A percentile compares a stretch with the other conserved stretches of the same genome.
phyloP scores from a whole-genome alignment of 495 filamentous ascomycete genomes.

The Polyplosphaeria fusca region DNA sequence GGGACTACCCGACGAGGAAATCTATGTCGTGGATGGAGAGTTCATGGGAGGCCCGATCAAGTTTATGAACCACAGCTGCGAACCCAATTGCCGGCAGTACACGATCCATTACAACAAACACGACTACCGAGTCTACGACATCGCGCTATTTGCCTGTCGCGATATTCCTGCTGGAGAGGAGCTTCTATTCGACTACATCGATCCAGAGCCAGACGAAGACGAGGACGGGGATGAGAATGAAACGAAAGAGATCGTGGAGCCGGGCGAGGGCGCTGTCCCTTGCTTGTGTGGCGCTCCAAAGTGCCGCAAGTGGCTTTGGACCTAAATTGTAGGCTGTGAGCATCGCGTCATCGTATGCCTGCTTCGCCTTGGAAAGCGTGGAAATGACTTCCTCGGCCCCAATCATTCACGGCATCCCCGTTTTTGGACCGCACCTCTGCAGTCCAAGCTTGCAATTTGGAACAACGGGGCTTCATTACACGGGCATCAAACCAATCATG shows the following conservation, averaged over 20 bases:
- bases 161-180: slow-evolving; percentile 69
- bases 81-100: slow-evolving; percentile 75
- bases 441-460: no score
- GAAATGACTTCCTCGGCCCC: no score
- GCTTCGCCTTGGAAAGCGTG: no score
- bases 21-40: slow-evolving; percentile 59
- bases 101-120: slow-evolving; percentile 75
- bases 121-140: slow-evolving; percentile 73
- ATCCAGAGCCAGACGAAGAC: slow-evolving; percentile 58
- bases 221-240: slow-evolving; percentile 34
- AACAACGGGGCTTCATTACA: no score
- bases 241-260: slow-evolving; percentile 34
- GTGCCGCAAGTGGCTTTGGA: slow-evolving; percentile 35
- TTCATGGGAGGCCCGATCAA: slow-evolving; percentile 56
- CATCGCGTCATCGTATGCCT: no score
- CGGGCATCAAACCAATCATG: no score
- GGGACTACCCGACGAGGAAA: slow-evolving; percentile 28
- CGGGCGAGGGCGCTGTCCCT: slow-evolving; percentile 16
- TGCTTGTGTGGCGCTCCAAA: slow-evolving; percentile 33
- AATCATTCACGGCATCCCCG: no score
- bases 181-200: slow-evolving; percentile 74
- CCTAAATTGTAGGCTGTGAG: no score
- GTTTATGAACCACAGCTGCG: slow-evolving; percentile 68
- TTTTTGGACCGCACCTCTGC: no score
- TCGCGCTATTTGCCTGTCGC: slow-evolving; percentile 77